These are phyloP conservation scores for Monosporascus sp. DNA, from an alignment of 2,329 filamentous ascomycete genomes.

Conservation along the genomic window DNA sequence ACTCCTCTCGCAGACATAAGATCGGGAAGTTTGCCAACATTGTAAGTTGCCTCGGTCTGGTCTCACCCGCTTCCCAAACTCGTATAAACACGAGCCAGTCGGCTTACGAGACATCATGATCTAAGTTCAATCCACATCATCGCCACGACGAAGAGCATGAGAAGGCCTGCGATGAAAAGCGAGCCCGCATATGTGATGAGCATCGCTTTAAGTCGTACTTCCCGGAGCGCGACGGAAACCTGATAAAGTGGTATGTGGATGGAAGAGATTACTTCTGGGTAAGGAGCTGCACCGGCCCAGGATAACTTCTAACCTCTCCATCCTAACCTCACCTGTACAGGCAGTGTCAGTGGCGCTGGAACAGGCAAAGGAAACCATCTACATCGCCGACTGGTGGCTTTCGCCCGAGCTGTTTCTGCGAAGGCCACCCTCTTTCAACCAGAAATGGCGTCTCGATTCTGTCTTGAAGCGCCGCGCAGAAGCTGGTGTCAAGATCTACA, in stretches of 20 bases:
- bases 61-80: background rate
- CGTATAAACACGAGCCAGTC: background rate
- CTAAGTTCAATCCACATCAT: slow-evolving; percentile 75
- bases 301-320: background rate
- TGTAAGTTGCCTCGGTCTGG: slow-evolving; percentile 32
- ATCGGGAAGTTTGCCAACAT: slow-evolving; percentile 60
- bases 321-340: slow-evolving; percentile 15
- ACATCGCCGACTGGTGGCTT: slow-evolving; percentile 96
- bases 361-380: slow-evolving; percentile 84
- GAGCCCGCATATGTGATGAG: slow-evolving; percentile 62
- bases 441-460: slow-evolving; percentile 83
- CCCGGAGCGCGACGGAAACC: slow-evolving; percentile 77
- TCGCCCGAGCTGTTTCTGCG: slow-evolving; percentile 84
- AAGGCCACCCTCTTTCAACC: slow-evolving; percentile 73
- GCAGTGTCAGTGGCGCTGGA: slow-evolving; percentile 89
- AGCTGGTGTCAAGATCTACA: slow-evolving; percentile 87
- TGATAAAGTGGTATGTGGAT: slow-evolving; percentile 96
- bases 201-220: slow-evolving; percentile 90
- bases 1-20: slow-evolving; percentile 37
- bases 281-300: slow-evolving; percentile 8
- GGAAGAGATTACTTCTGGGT: slow-evolving; percentile 91
- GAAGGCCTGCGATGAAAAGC: slow-evolving; percentile 74
- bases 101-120: slow-evolving; percentile 6
- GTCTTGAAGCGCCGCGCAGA: slow-evolving; percentile 85
- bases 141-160: slow-evolving; percentile 94